Percentiles rank a stretch among this genome's conserved stretches.
These are phyloP conservation scores for Cornus controversa DNA, from an alignment of 148 eudicot genomes.

Conservation along the genomic window DNA sequence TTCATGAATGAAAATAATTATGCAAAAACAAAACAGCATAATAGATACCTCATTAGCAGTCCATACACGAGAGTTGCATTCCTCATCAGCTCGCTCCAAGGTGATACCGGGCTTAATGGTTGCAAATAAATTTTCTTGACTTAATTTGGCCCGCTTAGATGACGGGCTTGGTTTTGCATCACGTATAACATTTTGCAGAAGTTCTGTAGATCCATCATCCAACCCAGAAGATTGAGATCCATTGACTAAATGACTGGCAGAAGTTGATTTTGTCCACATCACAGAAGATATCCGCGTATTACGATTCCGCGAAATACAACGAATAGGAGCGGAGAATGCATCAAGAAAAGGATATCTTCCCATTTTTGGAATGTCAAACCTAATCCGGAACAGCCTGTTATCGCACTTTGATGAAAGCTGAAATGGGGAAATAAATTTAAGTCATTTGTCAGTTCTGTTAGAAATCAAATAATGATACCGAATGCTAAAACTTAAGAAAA, in stretches of 20 bases:
- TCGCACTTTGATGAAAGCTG: conserved; percentile 86
- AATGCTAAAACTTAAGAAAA: neutral
- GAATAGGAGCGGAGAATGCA: conserved; percentile 57
- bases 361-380: conserved; percentile 45
- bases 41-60: conserved; percentile 46
- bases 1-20: neutral
- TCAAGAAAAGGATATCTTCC: conserved; percentile 58
- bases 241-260: conserved; percentile 46
- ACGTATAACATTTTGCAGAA: conserved; percentile 45
- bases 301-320: conserved; percentile 60
- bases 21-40: conserved; percentile 8
- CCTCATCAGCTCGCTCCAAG: conserved; percentile 37
- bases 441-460: conserved; percentile 9
- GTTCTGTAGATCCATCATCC: conserved; percentile 47
- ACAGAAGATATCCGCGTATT: conserved; percentile 38
- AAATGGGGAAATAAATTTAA: conserved; percentile 19
- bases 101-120: conserved; percentile 31
- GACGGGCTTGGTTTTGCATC: conserved; percentile 70
- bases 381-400: conserved; percentile 67
- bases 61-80: conserved; percentile 36
- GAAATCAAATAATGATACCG: neutral
- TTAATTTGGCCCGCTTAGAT: conserved; percentile 72
- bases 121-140: conserved; percentile 40
- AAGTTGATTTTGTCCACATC: conserved; percentile 58
- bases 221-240: conserved; percentile 48